Conservation (phyloP, 371 early-diverging fungal genomes). For the Saksenaea vasiformis region DNA sequence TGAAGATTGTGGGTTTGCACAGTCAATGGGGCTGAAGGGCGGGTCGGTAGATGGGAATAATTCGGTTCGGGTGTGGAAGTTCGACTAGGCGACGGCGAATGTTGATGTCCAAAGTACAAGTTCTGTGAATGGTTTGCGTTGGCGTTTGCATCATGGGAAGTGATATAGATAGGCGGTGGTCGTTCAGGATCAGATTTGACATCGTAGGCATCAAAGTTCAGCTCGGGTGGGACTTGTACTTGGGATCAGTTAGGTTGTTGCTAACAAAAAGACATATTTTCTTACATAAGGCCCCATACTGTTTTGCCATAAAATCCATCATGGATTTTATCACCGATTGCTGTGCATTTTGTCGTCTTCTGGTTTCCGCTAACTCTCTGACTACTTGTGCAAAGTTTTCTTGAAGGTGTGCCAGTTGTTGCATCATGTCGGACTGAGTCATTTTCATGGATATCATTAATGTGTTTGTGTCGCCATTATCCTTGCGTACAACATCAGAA, state of each 20-base stretch:
- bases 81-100: constrained; percentile 12
- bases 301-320: constrained; percentile 48
- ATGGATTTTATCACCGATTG: constrained; percentile 56
- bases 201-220: constrained; percentile 41
- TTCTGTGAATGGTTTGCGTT: constrained; percentile 4
- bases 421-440: constrained; percentile 69
- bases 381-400: constrained; percentile 61
- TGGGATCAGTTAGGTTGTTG: not conserved
- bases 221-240: constrained; percentile 30
- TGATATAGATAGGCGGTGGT: constrained; percentile 61
- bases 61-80: not conserved
- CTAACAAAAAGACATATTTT: not conserved
- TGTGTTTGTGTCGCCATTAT: constrained; percentile 71
- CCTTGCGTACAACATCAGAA: constrained; percentile 68
- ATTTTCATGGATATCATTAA: constrained; percentile 77
- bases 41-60: constrained; percentile 2
- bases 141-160: constrained; percentile 44
- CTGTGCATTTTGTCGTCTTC: constrained; percentile 56
- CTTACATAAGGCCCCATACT: constrained; percentile 35
- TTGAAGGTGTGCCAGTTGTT: constrained; percentile 64
- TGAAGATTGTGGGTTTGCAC: constrained; percentile 21
- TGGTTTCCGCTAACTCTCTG: constrained; percentile 66
- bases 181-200: constrained; percentile 49
- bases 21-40: constrained; percentile 14
- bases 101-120: not conserved